Percentiles rank a stretch among this genome's conserved stretches.
These are phyloP conservation scores for Cyclocybe cylindracea DNA, from an alignment of 768 basidiomycete species.

Conservation along the genomic window DNA sequence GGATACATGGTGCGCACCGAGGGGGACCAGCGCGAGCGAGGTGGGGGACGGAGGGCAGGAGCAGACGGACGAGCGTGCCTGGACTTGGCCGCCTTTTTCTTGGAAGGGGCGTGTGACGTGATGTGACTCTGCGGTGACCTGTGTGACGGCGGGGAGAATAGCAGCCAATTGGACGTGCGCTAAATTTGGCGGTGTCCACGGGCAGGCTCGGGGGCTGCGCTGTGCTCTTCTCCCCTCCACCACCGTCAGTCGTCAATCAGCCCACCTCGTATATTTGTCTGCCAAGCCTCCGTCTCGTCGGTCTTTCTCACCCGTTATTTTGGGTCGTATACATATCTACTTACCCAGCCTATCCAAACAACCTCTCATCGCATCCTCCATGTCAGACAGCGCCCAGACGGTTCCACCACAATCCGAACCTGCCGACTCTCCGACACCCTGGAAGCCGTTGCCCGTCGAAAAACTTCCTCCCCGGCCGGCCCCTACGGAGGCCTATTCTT, in stretches of 20 bases:
- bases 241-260: slow-evolving; percentile 6
- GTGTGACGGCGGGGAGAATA: slow-evolving; percentile 14
- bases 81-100: slow-evolving; percentile 11
- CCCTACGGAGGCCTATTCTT: slow-evolving; percentile 38
- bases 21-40: background rate
- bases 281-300: slow-evolving; percentile 21
- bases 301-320: slow-evolving; percentile 18
- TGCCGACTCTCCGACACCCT: background rate
- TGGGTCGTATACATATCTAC: background rate
- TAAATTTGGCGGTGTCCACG: slow-evolving; percentile 21
- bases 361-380: background rate
- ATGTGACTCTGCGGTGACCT: slow-evolving; percentile 16
- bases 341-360: background rate
- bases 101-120: slow-evolving; percentile 12
- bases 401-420: slow-evolving; percentile 2
- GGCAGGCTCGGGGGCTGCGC: slow-evolving; percentile 2
- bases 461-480: slow-evolving; percentile 25
- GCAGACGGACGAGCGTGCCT: background rate
- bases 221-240: background rate
- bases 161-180: slow-evolving; percentile 19
- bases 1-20: background rate
- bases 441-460: slow-evolving; percentile 12
- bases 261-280: slow-evolving; percentile 7
- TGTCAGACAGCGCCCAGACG: background rate
- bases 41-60: background rate